Evolutionary conservation across 306 rosid genomes (phyloP).

Genomic region (Malus asiatica): DNA sequence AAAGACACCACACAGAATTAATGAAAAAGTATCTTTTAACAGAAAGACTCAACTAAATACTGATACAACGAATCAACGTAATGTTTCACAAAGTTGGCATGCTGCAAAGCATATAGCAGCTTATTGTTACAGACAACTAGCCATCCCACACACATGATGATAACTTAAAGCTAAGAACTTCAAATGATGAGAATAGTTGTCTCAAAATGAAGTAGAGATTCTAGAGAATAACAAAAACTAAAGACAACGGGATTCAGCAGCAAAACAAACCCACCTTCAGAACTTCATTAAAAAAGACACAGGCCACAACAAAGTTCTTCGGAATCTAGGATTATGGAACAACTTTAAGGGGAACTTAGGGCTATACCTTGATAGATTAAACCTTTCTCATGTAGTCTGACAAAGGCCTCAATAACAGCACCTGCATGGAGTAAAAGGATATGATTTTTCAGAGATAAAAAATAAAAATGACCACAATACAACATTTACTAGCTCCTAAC

Average conservation of each 20-base stretch:
- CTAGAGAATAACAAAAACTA: background rate
- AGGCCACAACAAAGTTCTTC: background rate
- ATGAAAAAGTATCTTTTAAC: background rate
- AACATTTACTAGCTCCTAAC: background rate
- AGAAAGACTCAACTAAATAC: background rate
- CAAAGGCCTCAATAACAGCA: conserved; percentile 94
- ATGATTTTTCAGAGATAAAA: background rate
- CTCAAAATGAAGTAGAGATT: background rate
- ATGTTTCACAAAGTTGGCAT: background rate
- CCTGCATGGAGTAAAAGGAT: conserved; percentile 47
- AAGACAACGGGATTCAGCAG: background rate
- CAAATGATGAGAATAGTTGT: background rate
- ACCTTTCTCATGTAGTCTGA: conserved; percentile 91
- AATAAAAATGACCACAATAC: background rate
- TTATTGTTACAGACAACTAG: background rate
- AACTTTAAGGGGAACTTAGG: conserved; percentile 2
- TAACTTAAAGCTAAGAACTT: background rate
- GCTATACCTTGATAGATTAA: conserved; percentile 85
- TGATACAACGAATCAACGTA: background rate
- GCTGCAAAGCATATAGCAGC: background rate
- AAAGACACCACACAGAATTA: background rate
- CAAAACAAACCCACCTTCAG: background rate
- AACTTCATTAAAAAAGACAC: background rate
- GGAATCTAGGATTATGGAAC: background rate
- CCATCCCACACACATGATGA: background rate